These are phyloP conservation scores for Amanita fuliginea DNA, from an alignment of 768 basidiomycete genomes.

Conservation along the genomic window DNA sequence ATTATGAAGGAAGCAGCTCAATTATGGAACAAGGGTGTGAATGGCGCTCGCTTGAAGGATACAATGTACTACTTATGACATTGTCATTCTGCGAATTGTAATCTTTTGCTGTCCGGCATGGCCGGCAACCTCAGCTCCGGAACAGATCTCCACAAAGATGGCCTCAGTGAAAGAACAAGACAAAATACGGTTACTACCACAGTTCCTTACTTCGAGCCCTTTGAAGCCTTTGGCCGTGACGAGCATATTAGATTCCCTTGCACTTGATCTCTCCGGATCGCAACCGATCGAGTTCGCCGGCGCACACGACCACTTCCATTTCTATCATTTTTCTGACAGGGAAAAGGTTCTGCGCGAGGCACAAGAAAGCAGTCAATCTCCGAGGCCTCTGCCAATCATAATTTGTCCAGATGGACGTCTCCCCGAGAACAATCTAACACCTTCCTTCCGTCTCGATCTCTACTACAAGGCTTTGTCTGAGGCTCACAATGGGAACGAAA, in stretches of 20 bases:
- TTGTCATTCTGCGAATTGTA: background rate
- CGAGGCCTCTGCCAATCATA: constrained; percentile 39
- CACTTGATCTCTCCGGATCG: constrained; percentile 17
- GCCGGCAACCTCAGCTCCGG: no score
- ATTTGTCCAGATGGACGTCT: constrained; percentile 35
- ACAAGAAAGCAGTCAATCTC: constrained; percentile 13
- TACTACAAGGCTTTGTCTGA: constrained; percentile 49
- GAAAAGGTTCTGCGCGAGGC: constrained; percentile 18
- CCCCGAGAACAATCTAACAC: constrained; percentile 44
- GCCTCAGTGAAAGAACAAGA: no score
- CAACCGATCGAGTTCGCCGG: constrained; percentile 41
- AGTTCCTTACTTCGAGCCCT: constrained; percentile 43
- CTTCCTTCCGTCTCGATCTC: constrained; percentile 54
- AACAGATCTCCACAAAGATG: no score
- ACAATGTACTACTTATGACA: constrained; percentile 61
- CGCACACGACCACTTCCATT: constrained; percentile 58
- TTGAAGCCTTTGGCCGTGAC: constrained; percentile 28
- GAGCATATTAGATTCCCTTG: constrained; percentile 25
- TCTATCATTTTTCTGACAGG: constrained; percentile 25
- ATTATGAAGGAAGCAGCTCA: constrained; percentile 40
- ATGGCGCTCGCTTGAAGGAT: constrained; percentile 37
- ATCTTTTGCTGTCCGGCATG: no score
- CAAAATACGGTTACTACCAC: constrained; percentile 36
- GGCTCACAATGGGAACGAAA: constrained; percentile 17
- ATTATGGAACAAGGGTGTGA: constrained; percentile 49